phyloP scores from a whole-genome alignment of 768 basidiomycete genomes.

The Suillus sp. region DNA sequence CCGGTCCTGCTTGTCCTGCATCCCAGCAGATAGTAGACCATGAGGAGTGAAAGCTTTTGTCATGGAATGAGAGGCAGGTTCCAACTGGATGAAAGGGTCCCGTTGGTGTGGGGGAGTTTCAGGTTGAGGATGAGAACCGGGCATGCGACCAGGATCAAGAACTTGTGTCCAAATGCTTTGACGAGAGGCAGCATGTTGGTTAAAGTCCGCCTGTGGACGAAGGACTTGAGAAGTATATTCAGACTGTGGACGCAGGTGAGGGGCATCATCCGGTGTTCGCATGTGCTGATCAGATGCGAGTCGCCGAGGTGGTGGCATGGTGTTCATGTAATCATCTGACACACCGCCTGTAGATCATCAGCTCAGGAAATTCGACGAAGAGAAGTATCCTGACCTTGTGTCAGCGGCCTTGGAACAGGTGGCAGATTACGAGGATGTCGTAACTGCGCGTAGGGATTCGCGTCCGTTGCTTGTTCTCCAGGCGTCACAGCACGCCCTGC shows the following conservation, averaged over 20 bases:
- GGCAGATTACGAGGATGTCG: conserved; percentile 67
- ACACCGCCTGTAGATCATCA: conserved; percentile 33
- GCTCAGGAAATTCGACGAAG: conserved; percentile 15
- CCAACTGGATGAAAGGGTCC: conserved; percentile 76
- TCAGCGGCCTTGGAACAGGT: conserved; percentile 54
- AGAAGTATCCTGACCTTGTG: conserved; percentile 42
- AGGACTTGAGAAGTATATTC: conserved; percentile 54
- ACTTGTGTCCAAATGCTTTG: conserved; percentile 89
- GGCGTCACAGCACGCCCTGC: conserved; percentile 30
- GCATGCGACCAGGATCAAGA: conserved; percentile 65
- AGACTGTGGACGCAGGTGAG: conserved; percentile 54
- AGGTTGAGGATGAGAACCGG: conserved; percentile 40
- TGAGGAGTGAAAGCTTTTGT: conserved; percentile 96
- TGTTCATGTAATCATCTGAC: conserved; percentile 47
- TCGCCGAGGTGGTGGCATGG: conserved; percentile 44
- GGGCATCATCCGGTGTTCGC: conserved; percentile 61
- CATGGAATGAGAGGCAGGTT: conserved; percentile 68
- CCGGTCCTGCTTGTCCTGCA: conserved; percentile 94
- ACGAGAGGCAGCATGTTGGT: conserved; percentile 55
- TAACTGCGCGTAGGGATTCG: conserved; percentile 47
- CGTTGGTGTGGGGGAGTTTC: conserved; percentile 37
- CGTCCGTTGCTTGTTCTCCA: conserved; percentile 33
- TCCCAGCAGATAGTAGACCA: conserved; percentile 90
- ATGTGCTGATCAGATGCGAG: conserved; percentile 55
- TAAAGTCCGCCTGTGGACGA: conserved; percentile 57